Conservation (phyloP, 2,329 filamentous ascomycete species). For the Pseudocercospora pini-densiflorae region DNA sequence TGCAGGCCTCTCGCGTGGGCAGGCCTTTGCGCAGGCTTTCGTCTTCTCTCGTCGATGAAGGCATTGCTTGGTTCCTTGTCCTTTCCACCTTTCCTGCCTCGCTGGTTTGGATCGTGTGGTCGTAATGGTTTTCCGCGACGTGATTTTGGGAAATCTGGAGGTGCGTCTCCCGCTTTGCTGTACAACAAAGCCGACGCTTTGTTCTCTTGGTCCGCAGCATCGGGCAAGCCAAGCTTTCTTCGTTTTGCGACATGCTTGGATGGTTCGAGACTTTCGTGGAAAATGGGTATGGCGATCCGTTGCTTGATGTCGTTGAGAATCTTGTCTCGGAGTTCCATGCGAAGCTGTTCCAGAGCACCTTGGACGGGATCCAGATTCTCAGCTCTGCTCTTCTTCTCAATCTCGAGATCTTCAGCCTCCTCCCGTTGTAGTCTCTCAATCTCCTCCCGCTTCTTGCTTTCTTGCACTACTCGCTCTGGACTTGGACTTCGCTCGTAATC, state of each 20-base stretch:
- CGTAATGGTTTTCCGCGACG: conserved; percentile 49
- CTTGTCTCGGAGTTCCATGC: conserved; percentile 82
- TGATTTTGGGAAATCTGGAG: conserved; percentile 66
- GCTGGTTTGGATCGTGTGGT: conserved; percentile 50
- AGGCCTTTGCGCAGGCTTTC: conserved; percentile 59
- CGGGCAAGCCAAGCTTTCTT: conserved; percentile 75
- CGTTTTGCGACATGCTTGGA: conserved; percentile 79
- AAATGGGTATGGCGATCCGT: conserved; percentile 78
- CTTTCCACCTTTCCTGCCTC: conserved; percentile 42
- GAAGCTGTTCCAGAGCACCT: conserved; percentile 79
- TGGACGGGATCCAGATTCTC: conserved; percentile 87
- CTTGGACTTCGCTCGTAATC: conserved; percentile 62
- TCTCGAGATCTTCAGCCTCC: conserved; percentile 80
- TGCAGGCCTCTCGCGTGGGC: conserved; percentile 78
- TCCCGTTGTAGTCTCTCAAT: conserved; percentile 70
- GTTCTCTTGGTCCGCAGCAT: conserved; percentile 62
- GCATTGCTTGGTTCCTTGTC: conserved; percentile 48
- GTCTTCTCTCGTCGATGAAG: conserved; percentile 63
- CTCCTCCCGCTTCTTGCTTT: conserved; percentile 66
- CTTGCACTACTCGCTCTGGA: conserved; percentile 53
- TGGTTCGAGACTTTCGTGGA: conserved; percentile 83
- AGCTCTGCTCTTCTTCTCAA: conserved; percentile 86
- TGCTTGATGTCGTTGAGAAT: conserved; percentile 87
- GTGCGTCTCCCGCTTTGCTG: conserved; percentile 62
- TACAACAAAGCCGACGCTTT: conserved; percentile 53